A percentile compares a stretch with the other conserved stretches of the same genome.
These are phyloP conservation scores for Globisporangium sylvaticum DNA, from an alignment of 352 stramenopile genomes.

Conservation along the genomic window DNA sequence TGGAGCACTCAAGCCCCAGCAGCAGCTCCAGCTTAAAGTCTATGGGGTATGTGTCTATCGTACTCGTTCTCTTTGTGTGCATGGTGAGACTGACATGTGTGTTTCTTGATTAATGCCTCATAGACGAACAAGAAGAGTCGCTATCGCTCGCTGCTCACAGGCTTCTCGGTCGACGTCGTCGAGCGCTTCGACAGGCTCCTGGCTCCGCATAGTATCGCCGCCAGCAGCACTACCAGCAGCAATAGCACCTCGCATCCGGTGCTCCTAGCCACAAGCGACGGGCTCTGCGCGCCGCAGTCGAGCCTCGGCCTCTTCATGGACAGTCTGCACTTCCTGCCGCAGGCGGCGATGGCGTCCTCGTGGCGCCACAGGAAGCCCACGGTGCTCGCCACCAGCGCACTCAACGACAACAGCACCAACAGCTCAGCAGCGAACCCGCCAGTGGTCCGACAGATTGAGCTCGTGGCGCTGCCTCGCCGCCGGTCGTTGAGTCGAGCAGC, in stretches of 20 bases:
- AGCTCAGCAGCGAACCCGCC: not conserved
- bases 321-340: slow-evolving; percentile 5
- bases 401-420: not conserved
- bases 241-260: not conserved
- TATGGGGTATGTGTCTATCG: slow-evolving; percentile 3
- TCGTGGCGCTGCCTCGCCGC: not conserved
- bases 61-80: not conserved
- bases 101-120: not conserved
- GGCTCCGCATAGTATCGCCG: not conserved
- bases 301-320: slow-evolving; percentile 6
- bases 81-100: not conserved
- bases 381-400: not conserved
- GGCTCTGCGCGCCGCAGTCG: slow-evolving; percentile 8
- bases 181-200: slow-evolving; percentile 9
- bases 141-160: slow-evolving; percentile 11
- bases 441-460: slow-evolving; percentile 6
- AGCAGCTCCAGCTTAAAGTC: slow-evolving; percentile 8
- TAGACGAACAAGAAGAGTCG: slow-evolving; percentile 15
- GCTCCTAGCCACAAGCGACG: not conserved
- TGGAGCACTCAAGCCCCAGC: slow-evolving; percentile 3
- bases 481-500: not conserved
- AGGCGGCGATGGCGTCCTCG: not conserved
- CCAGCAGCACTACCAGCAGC: not conserved
- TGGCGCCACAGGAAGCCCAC: slow-evolving; percentile 6
- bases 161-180: slow-evolving; percentile 15